These are phyloP conservation scores for Smallanthus sonchifolius DNA, from an alignment of 129 eudicot genomes.

Conservation along the genomic window DNA sequence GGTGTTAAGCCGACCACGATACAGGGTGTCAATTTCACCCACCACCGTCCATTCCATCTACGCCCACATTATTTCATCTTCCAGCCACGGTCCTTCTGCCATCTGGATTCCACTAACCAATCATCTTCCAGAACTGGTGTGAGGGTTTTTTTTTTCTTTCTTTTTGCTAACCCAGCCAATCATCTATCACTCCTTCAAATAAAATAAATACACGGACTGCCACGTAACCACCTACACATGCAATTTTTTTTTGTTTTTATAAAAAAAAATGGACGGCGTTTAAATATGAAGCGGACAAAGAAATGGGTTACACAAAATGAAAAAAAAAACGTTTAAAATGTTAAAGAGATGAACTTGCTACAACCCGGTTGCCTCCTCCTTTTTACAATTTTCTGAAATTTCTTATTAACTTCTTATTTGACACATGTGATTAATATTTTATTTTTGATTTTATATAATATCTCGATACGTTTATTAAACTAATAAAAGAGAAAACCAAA, in stretches of 20 bases:
- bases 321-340: background rate
- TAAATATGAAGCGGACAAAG: background rate
- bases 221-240: background rate
- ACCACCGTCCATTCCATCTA: slow-evolving; percentile 29
- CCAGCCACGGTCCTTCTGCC: slow-evolving; percentile 6
- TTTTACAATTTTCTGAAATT: too few species aligned
- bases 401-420: too few species aligned
- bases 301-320: background rate
- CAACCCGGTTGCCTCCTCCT: background rate
- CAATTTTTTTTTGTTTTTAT: background rate
- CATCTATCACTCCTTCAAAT: background rate
- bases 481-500: too few species aligned
- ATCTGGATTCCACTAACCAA: slow-evolving; percentile 23
- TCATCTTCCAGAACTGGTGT: slow-evolving; percentile 1
- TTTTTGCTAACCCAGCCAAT: slow-evolving; percentile 29
- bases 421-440: too few species aligned
- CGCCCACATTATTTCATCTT: slow-evolving; percentile 2
- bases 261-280: too few species aligned
- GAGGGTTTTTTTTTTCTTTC: background rate
- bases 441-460: too few species aligned
- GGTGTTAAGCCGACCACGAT: slow-evolving; percentile 22
- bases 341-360: background rate
- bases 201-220: slow-evolving; percentile 3
- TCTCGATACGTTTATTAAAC: too few species aligned
- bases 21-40: slow-evolving; percentile 24